Evolutionary conservation across 2,329 filamentous ascomycete species (phyloP).

Genomic region (Nigrospora sphaerica): DNA sequence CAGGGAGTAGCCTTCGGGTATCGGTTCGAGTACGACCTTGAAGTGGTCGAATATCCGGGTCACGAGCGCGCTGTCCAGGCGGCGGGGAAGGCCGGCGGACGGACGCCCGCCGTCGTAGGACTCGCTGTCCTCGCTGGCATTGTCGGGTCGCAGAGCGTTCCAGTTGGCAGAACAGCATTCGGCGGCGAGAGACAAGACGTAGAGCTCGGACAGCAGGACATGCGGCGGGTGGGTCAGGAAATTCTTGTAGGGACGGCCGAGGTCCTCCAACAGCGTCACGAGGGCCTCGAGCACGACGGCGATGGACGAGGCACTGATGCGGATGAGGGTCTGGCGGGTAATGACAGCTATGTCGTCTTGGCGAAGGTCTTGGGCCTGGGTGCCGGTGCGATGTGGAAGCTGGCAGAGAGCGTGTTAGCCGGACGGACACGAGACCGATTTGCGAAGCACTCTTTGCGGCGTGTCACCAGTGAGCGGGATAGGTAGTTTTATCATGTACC

Average conservation of each 20-base stretch:
- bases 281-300: conserved; percentile 49
- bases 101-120: conserved; percentile 1
- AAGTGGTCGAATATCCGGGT: conserved; percentile 47
- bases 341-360: conserved; percentile 56
- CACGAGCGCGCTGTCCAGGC: conserved; percentile 44
- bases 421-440: conserved; percentile 1
- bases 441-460: not conserved
- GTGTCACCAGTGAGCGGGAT: not conserved
- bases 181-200: conserved; percentile 54
- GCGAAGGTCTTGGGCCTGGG: conserved; percentile 45
- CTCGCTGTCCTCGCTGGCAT: conserved; percentile 5
- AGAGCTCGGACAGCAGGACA: conserved; percentile 57
- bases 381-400: conserved; percentile 59
- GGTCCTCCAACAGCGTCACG: conserved; percentile 50
- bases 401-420: conserved; percentile 19
- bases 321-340: conserved; percentile 54
- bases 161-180: conserved; percentile 60
- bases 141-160: conserved; percentile 32
- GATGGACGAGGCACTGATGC: conserved; percentile 49
- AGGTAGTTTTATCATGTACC: conserved; percentile 30
- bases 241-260: conserved; percentile 45
- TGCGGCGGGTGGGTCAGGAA: conserved; percentile 48
- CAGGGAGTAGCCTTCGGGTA: conserved; percentile 49
- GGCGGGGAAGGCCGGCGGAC: conserved; percentile 20
- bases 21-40: conserved; percentile 49